These are phyloP conservation scores for Talaromyces proteolyticus DNA, from an alignment of 495 filamentous ascomycete genomes.

Conservation along the genomic window DNA sequence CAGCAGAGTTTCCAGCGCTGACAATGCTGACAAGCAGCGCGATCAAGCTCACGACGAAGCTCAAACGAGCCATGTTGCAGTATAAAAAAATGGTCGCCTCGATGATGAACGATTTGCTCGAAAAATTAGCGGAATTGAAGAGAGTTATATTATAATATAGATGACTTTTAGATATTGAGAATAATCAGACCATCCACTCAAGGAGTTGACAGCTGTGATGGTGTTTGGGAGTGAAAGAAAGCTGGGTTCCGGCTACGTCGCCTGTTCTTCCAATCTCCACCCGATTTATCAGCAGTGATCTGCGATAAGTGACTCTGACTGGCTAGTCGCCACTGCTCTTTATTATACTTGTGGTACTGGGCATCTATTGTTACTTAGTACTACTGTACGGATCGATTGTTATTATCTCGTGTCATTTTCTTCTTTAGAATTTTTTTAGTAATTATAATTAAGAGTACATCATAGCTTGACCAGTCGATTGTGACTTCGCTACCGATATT, in stretches of 20 bases:
- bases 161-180: background rate
- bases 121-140: background rate
- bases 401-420: too few relatives aligned
- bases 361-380: too few relatives aligned
- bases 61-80: conserved; percentile 44
- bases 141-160: background rate
- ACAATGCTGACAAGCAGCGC: conserved; percentile 35
- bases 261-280: too few relatives aligned
- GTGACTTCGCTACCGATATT: too few relatives aligned
- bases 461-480: too few relatives aligned
- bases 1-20: conserved; percentile 39
- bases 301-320: background rate
- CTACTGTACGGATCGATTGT: too few relatives aligned
- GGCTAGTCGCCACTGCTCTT: too few relatives aligned
- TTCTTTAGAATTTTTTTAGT: too few relatives aligned
- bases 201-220: background rate
- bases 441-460: too few relatives aligned
- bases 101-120: background rate
- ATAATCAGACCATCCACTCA: background rate
- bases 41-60: conserved; percentile 36
- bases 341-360: too few relatives aligned
- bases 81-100: background rate
- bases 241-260: background rate
- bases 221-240: background rate
- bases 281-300: background rate